Conservation (phyloP, 192 early-diverging fungal species). For the Ramicandelaber brevisporus region DNA sequence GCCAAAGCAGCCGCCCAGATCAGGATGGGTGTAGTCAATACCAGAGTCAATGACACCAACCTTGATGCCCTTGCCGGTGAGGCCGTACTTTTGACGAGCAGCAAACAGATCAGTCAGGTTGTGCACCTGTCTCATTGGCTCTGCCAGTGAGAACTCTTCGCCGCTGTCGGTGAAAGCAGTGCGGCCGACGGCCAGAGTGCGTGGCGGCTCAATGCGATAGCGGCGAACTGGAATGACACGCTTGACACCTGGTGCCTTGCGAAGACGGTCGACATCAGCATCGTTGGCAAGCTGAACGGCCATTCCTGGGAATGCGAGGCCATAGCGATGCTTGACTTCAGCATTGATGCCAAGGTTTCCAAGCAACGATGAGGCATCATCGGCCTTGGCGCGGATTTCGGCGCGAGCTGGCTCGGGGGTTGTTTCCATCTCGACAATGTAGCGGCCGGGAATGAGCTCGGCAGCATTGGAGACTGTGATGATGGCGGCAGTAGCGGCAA, state of each 20-base stretch:
- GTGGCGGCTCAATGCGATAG: too few species aligned
- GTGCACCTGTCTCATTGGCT: too few species aligned
- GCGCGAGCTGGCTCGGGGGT: too few species aligned
- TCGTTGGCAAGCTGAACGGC: constrained; percentile 1
- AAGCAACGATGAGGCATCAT: constrained; percentile 2
- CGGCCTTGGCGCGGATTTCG: neutral
- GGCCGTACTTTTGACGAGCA: constrained; percentile 5
- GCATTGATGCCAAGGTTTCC: constrained; percentile 3
- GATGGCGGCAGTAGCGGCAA: neutral
- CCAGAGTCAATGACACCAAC: constrained; percentile 31
- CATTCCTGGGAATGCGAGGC: too few species aligned
- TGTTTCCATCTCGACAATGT: neutral
- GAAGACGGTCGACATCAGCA: too few species aligned
- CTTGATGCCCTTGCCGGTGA: constrained; percentile 17
- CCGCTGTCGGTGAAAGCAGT: too few species aligned
- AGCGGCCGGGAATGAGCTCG: neutral
- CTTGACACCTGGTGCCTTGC: too few species aligned
- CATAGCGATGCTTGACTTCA: constrained; percentile 4
- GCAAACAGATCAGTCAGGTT: constrained; percentile 13
- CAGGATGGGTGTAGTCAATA: constrained; percentile 29
- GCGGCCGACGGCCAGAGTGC: too few species aligned
- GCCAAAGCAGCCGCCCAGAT: constrained; percentile 27
- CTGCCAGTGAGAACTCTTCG: too few species aligned
- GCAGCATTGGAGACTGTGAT: neutral
- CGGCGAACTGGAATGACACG: too few species aligned